phyloP scores from a whole-genome alignment of 805 yeast genomes.

The Metschnikowia proteae region DNA sequence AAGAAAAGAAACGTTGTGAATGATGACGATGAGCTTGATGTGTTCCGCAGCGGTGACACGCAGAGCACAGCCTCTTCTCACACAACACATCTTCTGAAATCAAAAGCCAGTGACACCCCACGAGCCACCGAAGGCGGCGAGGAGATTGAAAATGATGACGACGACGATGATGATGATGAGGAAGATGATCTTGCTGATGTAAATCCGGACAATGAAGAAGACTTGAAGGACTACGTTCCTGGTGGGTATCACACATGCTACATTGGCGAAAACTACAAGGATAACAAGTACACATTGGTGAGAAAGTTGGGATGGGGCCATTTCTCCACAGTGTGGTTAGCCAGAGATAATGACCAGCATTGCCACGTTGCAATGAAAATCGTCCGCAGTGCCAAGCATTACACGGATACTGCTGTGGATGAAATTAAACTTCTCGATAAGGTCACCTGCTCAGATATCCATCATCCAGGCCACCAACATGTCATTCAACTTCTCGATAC shows the following conservation, averaged over 20 bases:
- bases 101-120: not conserved
- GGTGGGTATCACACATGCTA: conserved; percentile 67
- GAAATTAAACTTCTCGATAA: conserved; percentile 66
- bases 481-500: conserved; percentile 53
- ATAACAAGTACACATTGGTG: conserved; percentile 34
- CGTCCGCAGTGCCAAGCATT: conserved; percentile 51
- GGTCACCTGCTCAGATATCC: conserved; percentile 49
- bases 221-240: conserved; percentile 46
- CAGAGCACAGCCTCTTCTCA: conserved; percentile 1
- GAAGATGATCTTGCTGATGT: conserved; percentile 19
- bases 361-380: conserved; percentile 65
- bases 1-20: conserved; percentile 4
- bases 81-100: not conserved
- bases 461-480: conserved; percentile 44
- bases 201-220: conserved; percentile 44
- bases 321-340: conserved; percentile 70
- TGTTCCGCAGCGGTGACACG: not conserved
- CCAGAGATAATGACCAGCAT: conserved; percentile 46
- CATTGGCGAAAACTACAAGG: conserved; percentile 52
- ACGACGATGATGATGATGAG: conserved; percentile 21
- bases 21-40: conserved; percentile 1
- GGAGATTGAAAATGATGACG: conserved; percentile 10
- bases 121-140: not conserved
- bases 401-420: conserved; percentile 61
- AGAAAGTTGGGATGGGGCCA: conserved; percentile 72